phyloP scores from a whole-genome alignment of 2,329 filamentous ascomycete genomes.

The Metarhizium sp. region DNA sequence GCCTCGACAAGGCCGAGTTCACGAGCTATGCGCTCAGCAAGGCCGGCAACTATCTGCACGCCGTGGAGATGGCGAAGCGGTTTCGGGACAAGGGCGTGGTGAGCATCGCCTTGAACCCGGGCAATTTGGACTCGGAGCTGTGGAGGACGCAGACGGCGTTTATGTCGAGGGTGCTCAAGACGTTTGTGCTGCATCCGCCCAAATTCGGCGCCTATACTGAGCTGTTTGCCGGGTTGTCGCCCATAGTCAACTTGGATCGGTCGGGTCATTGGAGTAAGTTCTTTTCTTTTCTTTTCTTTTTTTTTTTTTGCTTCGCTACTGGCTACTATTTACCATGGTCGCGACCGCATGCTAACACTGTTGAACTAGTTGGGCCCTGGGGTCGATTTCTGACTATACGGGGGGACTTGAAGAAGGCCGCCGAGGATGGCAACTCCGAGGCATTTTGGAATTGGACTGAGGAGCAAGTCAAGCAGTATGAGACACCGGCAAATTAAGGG shows the following conservation, averaged over 20 bases:
- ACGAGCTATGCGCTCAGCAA: slow-evolving; percentile 17
- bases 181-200: slow-evolving; percentile 12
- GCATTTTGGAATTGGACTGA: slow-evolving; percentile 34
- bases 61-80: slow-evolving; percentile 19
- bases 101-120: slow-evolving; percentile 26
- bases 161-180: neutral
- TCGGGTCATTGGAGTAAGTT: slow-evolving; percentile 21
- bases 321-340: no score
- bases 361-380: slow-evolving; percentile 18
- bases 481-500: neutral
- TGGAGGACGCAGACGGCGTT: slow-evolving; percentile 5
- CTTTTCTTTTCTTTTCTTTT: neutral
- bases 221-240: slow-evolving; percentile 34
- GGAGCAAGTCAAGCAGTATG: slow-evolving; percentile 22
- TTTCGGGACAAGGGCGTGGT: slow-evolving; percentile 18
- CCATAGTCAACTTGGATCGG: slow-evolving; percentile 29
- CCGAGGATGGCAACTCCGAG: slow-evolving; percentile 21
- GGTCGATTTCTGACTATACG: slow-evolving; percentile 26
- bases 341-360: neutral
- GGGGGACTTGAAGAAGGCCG: slow-evolving; percentile 19
- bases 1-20: neutral
- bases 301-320: no score
- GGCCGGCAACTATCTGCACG: slow-evolving; percentile 21
- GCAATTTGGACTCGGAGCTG: slow-evolving; percentile 28
- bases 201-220: slow-evolving; percentile 38